phyloP scores from a whole-genome alignment of 169 alveolate species.

The Plasmodium fragile region DNA sequence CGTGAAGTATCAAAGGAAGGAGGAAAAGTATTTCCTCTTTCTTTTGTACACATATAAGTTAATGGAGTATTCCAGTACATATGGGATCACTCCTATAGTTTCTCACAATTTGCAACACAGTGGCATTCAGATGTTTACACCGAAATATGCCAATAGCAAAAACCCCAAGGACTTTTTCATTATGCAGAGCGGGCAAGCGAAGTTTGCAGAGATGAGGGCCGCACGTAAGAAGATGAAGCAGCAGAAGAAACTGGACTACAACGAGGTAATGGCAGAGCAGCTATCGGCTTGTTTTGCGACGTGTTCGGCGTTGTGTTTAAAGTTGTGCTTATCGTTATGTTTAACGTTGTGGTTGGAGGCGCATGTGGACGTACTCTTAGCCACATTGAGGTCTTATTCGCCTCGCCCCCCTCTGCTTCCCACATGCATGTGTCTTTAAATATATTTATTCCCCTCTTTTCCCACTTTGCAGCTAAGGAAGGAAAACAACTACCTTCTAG shows the following conservation, averaged over 20 bases:
- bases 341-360: background rate
- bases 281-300: background rate
- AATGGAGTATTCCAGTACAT: conserved; percentile 18
- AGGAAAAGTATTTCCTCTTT: conserved; percentile 34
- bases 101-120: background rate
- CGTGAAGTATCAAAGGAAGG: background rate
- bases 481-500: conserved; percentile 57
- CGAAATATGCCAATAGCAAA: conserved; percentile 65
- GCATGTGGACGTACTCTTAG: background rate
- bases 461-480: conserved; percentile 50
- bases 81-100: conserved; percentile 49
- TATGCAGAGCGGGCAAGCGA: conserved; percentile 51
- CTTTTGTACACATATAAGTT: conserved; percentile 40
- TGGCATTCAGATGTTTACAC: conserved; percentile 37
- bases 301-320: background rate
- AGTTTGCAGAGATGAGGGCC: conserved; percentile 58
- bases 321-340: background rate
- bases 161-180: conserved; percentile 52
- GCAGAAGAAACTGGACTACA: conserved; percentile 66
- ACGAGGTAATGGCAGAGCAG: conserved; percentile 22
- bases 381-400: background rate
- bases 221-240: conserved; percentile 42
- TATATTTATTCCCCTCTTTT: background rate
- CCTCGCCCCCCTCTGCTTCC: background rate
- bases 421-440: background rate